Evolutionary conservation across 179 eudicot genomes (phyloP), one percentile per base, ranked within the genome.

Genomic region (Amaranthus tricolor): DNA sequence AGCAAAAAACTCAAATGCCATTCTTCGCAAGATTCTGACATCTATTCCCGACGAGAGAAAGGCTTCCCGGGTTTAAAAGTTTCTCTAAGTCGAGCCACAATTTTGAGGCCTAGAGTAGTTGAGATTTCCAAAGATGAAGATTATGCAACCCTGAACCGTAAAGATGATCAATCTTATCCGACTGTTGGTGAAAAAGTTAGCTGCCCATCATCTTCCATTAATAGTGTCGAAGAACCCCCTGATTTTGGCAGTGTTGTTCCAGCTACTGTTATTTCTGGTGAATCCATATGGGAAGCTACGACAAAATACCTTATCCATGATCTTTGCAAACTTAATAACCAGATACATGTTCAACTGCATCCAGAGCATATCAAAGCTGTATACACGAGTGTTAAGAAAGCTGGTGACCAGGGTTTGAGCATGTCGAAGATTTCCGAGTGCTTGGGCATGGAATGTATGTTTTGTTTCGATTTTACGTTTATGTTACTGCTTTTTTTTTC

Each of bases 331-430:
- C 73, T 74, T 66, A 75, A 79, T 76, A 68, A 62, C 73, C 71
- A 78, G 77, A 84, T 66, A 57, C 68, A 54, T 61, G 64, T 62
- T 62, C 66, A 65, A 73, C 71, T 90, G 64, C 31, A 63, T 75
- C 87, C 96, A 8, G 85, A 88, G 69, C 79, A 89, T 54, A 83
- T 95, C 71, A 84, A 75, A 78, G 84, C 80, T 77, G 79, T 84
- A 19, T 82, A 85, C 80, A 82, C 72, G 40, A 89, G 83, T 68
- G 85, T 93, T 77, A 93, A 88, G 79, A 88, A 90, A 73, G 88
- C 96, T 78, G 98, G 98, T 79, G 99, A 95, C 81, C 93, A 95
- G 83, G 97, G 97, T 62, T 76, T 95, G 86, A 86, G 83, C 86
- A 87, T 93, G 83, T 85, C 79, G 75, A 90, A 88, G 76, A 69